These are phyloP conservation scores for Cochlearia excelsa DNA, from an alignment of 345 rosid species.

Conservation along the genomic window DNA sequence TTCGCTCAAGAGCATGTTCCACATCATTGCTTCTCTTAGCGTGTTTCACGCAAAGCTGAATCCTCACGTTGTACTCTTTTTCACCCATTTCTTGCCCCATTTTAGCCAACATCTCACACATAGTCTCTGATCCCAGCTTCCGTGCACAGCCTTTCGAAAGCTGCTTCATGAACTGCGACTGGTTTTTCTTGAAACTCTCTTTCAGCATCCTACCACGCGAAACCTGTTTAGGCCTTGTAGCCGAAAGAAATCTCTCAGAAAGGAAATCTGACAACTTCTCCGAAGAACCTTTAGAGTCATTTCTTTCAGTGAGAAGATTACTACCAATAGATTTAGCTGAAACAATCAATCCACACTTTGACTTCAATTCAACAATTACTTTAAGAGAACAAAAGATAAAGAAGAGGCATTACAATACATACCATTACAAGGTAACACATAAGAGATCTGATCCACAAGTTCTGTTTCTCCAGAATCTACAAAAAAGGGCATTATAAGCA, in stretches of 20 bases:
- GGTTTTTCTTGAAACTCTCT: constrained; percentile 40
- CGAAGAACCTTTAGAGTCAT: background rate
- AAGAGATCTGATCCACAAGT: constrained; percentile 24
- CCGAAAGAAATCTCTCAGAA: no score
- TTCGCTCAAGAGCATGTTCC: constrained; percentile 42
- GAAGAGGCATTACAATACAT: background rate
- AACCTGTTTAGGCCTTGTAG: constrained; percentile 25
- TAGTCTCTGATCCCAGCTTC: constrained; percentile 52
- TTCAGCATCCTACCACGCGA: constrained; percentile 53
- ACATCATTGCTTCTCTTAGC: constrained; percentile 49
- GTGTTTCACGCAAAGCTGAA: constrained; percentile 47
- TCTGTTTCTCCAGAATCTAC: constrained; percentile 6
- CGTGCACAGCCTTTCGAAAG: constrained; percentile 38
- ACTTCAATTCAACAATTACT: background rate
- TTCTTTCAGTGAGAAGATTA: constrained; percentile 3
- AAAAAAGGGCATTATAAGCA: constrained; percentile 2
- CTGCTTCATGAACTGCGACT: constrained; percentile 33
- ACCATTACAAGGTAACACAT: constrained; percentile 18
- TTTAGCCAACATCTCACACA: constrained; percentile 43
- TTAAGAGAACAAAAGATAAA: background rate
- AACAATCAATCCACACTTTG: background rate
- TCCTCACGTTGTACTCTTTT: constrained; percentile 60
- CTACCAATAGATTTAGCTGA: background rate
- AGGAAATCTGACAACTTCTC: no score
- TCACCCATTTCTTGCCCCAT: constrained; percentile 62